These are phyloP conservation scores for Pythium volutum DNA, from an alignment of 352 stramenopile species.

Conservation along the genomic window DNA sequence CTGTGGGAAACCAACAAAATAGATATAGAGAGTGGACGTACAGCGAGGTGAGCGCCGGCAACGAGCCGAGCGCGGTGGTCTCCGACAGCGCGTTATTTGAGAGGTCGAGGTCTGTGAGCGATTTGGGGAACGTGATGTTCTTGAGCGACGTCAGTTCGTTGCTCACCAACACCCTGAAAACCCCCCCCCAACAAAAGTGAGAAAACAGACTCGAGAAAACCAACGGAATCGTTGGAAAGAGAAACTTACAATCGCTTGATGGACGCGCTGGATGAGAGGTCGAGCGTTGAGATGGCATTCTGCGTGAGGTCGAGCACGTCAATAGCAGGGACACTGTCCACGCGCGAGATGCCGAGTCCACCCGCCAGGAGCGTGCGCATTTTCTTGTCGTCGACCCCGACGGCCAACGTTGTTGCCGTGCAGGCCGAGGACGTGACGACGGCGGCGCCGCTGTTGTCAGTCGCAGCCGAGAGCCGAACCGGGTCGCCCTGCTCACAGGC, in stretches of 20 bases:
- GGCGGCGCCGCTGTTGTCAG: slow-evolving; percentile 36
- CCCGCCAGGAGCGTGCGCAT: slow-evolving; percentile 37
- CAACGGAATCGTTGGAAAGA: neutral
- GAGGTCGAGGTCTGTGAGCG: slow-evolving; percentile 17
- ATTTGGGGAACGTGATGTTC: slow-evolving; percentile 6
- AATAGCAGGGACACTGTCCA: slow-evolving; percentile 46
- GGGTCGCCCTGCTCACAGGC: slow-evolving; percentile 10
- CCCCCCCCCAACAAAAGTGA: neutral
- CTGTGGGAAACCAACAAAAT: neutral
- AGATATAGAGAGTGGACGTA: slow-evolving; percentile 1
- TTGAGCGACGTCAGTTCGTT: slow-evolving; percentile 16
- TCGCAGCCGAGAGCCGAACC: slow-evolving; percentile 16
- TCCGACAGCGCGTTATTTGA: slow-evolving; percentile 11
- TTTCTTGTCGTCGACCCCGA: slow-evolving; percentile 21
- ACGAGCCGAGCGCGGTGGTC: slow-evolving; percentile 3
- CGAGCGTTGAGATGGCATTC: slow-evolving; percentile 9
- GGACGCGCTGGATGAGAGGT: slow-evolving; percentile 11
- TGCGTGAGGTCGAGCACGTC: slow-evolving; percentile 21
- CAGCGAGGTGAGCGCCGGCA: slow-evolving; percentile 12
- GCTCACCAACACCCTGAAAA: slow-evolving; percentile 7
- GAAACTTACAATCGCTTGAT: slow-evolving; percentile 13
- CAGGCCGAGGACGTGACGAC: slow-evolving; percentile 29
- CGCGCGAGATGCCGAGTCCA: slow-evolving; percentile 41
- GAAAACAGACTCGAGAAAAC: neutral
- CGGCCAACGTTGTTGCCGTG: slow-evolving; percentile 27